These are phyloP conservation scores for Boletales sp. DNA, from an alignment of 768 basidiomycete species.

Conservation along the genomic window DNA sequence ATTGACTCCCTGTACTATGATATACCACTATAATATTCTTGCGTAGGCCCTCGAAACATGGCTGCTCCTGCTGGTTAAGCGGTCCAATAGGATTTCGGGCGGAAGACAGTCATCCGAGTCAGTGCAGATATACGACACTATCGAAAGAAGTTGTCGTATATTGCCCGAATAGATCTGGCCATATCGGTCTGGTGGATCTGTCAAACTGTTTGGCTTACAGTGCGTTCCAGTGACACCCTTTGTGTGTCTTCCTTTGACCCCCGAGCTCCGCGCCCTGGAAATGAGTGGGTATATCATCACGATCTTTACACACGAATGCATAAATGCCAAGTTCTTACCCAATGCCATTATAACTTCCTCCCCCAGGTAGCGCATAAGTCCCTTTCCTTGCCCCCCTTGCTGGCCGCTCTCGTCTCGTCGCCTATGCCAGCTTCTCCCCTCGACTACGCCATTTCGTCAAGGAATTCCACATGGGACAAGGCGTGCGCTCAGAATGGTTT, in stretches of 20 bases:
- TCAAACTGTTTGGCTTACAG: conserved; percentile 30
- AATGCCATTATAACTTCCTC: conserved; percentile 28
- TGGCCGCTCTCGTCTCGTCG: conserved; percentile 20
- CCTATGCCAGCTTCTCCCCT: conserved; percentile 28
- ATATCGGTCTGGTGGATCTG: conserved; percentile 36
- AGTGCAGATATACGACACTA: conserved; percentile 21
- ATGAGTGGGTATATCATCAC: conserved; percentile 36
- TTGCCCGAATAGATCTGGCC: conserved; percentile 27
- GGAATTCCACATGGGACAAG: conserved; percentile 35
- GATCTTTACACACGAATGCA: conserved; percentile 34
- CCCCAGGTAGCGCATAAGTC: conserved; percentile 21
- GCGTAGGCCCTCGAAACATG: conserved; percentile 31
- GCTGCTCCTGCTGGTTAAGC: conserved; percentile 21
- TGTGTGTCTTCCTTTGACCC: conserved; percentile 36
- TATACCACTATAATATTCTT: conserved; percentile 44
- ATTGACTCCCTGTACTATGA: conserved; percentile 42
- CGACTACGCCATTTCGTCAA: conserved; percentile 28
- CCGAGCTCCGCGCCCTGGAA: conserved; percentile 40
- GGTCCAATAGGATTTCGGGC: conserved; percentile 24
- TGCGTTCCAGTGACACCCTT: conserved; percentile 32
- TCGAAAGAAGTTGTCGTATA: conserved; percentile 30
- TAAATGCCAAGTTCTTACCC: conserved; percentile 36
- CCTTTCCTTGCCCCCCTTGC: conserved; percentile 19
- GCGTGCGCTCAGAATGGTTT: conserved; percentile 36
- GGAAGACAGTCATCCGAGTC: conserved; percentile 9